Base-by-base conservation (phyloP, 2,329 filamentous ascomycete species). In the Calonectria hongkongensis region DNA sequence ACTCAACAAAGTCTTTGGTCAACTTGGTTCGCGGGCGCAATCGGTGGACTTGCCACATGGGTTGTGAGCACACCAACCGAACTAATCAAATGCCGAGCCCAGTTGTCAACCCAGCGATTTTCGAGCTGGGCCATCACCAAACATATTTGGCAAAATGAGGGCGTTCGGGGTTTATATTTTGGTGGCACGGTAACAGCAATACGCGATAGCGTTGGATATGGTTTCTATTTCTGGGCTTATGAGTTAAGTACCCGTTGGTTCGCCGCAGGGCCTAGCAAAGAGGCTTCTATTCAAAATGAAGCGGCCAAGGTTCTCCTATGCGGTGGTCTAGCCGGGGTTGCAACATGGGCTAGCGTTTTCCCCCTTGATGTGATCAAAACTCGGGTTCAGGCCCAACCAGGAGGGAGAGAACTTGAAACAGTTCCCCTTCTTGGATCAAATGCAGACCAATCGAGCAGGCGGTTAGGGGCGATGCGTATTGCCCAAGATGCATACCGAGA, bases 221-320 rank as follows among this genome's bases (percentile, higher is more conserved):
- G 96, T 0, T 98, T 98, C 83, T 98, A 98, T 82, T 98, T 98
- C 83, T 98, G 94, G 94, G 93, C 94, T 1, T 98, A 98, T 81
- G 94, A 97, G 83, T 86, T 96, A 71, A 91, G 89, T 75, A 95
- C 93, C 43, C 86, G 87, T 67, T 87, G 92, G 83, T 86, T 86
- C 21, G 85, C 84, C 4, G 65, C 75, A 8, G 72, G 71, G 10
- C 48, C 70, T 18, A 72, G 71, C 13, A 67, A 77, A 16, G 76
- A 77, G 27, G 71, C 77, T 2, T 80, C 80, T 0, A 70, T 82
- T 54, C 78, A 84, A 15, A 83, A 89, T 25, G 88, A 84, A 66
- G 89, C 92, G 1, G 84, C 90, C 43, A 93, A 92, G 77, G 90
- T 94, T 21, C 85, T 98, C 7, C 83, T 98, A 1, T 97, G 95